phyloP scores from a whole-genome alignment of 441 rosid species.

The Gossypium gossypioides region DNA sequence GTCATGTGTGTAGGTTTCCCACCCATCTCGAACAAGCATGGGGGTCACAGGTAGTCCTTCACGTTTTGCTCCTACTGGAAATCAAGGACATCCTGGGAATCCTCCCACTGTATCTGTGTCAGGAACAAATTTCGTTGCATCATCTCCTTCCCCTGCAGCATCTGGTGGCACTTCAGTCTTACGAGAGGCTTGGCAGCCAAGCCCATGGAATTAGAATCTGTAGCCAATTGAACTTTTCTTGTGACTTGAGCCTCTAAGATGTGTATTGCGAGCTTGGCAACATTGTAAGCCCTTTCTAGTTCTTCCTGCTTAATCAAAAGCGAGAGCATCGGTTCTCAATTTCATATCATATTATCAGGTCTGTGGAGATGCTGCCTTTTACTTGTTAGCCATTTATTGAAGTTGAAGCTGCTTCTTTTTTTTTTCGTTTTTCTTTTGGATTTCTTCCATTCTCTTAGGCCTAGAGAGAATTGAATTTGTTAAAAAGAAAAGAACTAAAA shows the following conservation, averaged over 20 bases:
- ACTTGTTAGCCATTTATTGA: neutral
- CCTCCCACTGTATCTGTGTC: conserved; percentile 45
- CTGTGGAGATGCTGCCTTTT: neutral
- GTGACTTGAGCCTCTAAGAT: neutral
- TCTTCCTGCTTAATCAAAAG: neutral
- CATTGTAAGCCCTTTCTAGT: neutral
- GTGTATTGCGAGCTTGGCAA: neutral
- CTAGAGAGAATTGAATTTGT: neutral
- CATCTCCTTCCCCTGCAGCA: conserved; percentile 85
- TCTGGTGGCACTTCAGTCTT: conserved; percentile 80
- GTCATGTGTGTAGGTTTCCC: conserved; percentile 38
- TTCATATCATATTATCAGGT: neutral
- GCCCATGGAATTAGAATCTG: conserved; percentile 65
- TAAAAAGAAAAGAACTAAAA: neutral
- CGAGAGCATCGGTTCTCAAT: neutral
- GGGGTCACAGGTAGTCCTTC: conserved; percentile 46
- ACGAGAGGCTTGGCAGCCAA: conserved; percentile 60
- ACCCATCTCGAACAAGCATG: conserved; percentile 41
- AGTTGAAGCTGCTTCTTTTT: neutral
- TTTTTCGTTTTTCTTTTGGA: neutral
- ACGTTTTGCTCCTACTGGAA: conserved; percentile 47
- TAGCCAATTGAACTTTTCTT: neutral
- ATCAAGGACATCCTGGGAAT: conserved; percentile 39
- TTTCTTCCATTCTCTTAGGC: neutral
- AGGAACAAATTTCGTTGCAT: conserved; percentile 64